These are phyloP conservation scores for Debaryomyces coudertii DNA, from an alignment of 1,139 yeast species.

Conservation along the genomic window DNA sequence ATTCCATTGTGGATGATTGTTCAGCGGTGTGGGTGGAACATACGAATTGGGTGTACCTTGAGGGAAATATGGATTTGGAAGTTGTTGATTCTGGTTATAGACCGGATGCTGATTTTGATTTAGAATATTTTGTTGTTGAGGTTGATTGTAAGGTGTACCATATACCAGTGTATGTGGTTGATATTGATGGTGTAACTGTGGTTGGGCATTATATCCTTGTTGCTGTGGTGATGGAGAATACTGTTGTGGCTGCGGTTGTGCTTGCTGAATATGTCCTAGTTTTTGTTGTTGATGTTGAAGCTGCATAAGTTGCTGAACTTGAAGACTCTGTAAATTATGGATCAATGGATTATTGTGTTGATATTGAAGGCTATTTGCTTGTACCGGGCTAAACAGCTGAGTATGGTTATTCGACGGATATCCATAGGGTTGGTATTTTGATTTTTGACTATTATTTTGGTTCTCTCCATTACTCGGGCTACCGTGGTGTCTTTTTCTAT, in stretches of 20 bases:
- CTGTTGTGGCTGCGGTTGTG: constrained; percentile 7
- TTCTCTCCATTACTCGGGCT: background rate
- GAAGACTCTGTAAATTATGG: constrained; percentile 11
- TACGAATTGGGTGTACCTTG: constrained; percentile 12
- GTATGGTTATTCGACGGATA: constrained; percentile 20
- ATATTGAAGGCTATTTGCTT: background rate
- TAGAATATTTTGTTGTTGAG: constrained; percentile 19
- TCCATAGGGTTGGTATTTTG: constrained; percentile 27
- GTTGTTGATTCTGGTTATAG: constrained; percentile 9
- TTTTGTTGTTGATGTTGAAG: constrained; percentile 9
- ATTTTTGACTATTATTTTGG: constrained; percentile 1
- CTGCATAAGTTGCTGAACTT: constrained; percentile 14
- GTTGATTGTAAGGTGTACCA: constrained; percentile 16
- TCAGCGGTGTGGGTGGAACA: background rate
- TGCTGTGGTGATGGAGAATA: constrained; percentile 13
- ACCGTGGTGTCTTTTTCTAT: constrained; percentile 10
- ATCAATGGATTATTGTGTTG: constrained; percentile 9
- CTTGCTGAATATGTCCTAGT: constrained; percentile 10
- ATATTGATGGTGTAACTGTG: constrained; percentile 11
- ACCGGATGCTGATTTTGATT: constrained; percentile 16
- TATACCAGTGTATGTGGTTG: constrained; percentile 1
- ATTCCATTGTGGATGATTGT: constrained; percentile 13
- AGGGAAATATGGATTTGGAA: constrained; percentile 12
- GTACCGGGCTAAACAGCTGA: constrained; percentile 15
- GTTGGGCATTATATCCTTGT: constrained; percentile 4